phyloP scores from a whole-genome alignment of 2,329 filamentous ascomycete species.

The Didymella segeticola region DNA sequence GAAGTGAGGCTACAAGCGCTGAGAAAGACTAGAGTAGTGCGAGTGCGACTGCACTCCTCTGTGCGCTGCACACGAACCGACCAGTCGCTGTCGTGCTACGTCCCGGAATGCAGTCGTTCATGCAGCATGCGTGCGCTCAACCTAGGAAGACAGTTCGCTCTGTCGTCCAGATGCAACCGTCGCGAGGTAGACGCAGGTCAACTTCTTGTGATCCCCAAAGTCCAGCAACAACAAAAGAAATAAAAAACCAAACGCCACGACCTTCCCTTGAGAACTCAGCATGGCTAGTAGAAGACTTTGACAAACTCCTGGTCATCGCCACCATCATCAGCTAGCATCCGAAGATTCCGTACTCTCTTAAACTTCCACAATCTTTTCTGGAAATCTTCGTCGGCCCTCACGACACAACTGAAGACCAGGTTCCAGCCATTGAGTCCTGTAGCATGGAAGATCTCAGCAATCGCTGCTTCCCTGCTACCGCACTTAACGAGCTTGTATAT shows the following conservation, averaged over 20 bases:
- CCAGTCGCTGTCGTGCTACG: too few relatives aligned
- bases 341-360: constrained; percentile 33
- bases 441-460: constrained; percentile 38
- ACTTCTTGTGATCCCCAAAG: background rate
- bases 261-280: background rate
- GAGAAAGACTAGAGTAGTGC: background rate
- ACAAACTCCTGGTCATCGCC: constrained; percentile 22
- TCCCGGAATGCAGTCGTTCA: too few relatives aligned
- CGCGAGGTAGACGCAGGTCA: too few relatives aligned
- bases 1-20: constrained; percentile 10
- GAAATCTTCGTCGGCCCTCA: constrained; percentile 32
- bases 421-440: constrained; percentile 41
- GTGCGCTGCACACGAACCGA: background rate
- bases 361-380: constrained; percentile 24
- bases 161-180: too few relatives aligned
- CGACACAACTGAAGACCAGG: constrained; percentile 41
- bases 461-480: constrained; percentile 42
- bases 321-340: constrained; percentile 32
- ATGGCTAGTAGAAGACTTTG: constrained; percentile 41
- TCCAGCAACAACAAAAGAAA: background rate
- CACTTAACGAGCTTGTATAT: constrained; percentile 43
- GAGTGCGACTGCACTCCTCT: background rate
- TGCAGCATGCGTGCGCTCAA: too few relatives aligned
- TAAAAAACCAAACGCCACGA: background rate
- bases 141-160: too few relatives aligned